Percentiles rank a stretch among this genome's conserved stretches.
phyloP scores from a whole-genome alignment of 148 eudicot genomes.

The Vaccinium myrtillus region DNA sequence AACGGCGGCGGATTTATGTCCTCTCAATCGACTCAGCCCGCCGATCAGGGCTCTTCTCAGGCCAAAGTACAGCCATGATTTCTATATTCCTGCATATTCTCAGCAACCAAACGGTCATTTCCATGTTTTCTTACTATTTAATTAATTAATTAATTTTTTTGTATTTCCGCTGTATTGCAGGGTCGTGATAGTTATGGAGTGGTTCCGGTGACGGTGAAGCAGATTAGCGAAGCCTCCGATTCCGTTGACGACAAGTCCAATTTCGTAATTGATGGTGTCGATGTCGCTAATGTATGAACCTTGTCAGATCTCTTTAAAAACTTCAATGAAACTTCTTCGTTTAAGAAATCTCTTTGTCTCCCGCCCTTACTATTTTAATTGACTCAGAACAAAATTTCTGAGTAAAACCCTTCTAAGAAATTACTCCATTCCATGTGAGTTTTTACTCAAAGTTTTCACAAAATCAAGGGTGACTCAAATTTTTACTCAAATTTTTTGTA shows the following conservation, averaged over 20 bases:
- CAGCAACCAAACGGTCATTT: neutral
- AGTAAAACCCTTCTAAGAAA: no score
- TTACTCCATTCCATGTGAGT: no score
- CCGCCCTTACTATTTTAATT: no score
- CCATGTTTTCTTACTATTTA: neutral
- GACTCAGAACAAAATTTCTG: no score
- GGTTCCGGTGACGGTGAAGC: conserved; percentile 77
- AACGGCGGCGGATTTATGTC: conserved; percentile 54
- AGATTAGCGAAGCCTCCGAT: conserved; percentile 72
- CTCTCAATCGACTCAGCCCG: conserved; percentile 53
- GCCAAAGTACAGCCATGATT: conserved; percentile 39
- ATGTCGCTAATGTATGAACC: conserved; percentile 54
- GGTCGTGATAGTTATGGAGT: conserved; percentile 53
- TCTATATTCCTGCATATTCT: neutral
- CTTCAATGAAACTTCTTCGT: neutral
- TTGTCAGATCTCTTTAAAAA: neutral
- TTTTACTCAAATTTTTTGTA: no score
- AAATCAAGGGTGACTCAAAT: no score
- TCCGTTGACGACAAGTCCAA: conserved; percentile 57
- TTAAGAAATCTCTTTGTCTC: neutral
- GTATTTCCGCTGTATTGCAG: conserved; percentile 29
- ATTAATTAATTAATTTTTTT: neutral
- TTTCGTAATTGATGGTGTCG: conserved; percentile 60
- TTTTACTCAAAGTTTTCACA: no score
- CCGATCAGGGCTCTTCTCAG: conserved; percentile 39